phyloP scores from a whole-genome alignment of 352 stramenopile genomes.

The Phytopythium ostracodes region DNA sequence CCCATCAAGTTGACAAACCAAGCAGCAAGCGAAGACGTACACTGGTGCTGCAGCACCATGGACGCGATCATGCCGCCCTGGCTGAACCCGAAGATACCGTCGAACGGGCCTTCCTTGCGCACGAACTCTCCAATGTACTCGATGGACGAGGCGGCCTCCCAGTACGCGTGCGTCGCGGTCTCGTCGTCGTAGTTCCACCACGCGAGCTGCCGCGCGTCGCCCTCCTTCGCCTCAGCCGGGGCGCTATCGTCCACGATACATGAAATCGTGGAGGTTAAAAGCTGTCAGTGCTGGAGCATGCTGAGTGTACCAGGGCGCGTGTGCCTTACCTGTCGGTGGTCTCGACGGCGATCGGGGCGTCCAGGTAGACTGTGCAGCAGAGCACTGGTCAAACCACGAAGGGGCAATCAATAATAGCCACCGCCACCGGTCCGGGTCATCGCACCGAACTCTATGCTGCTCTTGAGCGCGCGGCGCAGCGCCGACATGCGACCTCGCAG shows the following conservation, averaged over 20 bases:
- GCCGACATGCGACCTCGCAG: constrained; percentile 69
- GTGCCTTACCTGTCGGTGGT: constrained; percentile 14
- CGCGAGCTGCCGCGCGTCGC: constrained; percentile 50
- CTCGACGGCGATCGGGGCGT: constrained; percentile 60
- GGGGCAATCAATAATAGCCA: no score
- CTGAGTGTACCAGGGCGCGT: neutral
- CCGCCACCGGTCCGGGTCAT: no score
- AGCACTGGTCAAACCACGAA: neutral
- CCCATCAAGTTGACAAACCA: neutral
- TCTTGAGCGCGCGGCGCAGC: constrained; percentile 69
- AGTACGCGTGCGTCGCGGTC: constrained; percentile 29
- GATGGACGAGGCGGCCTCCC: constrained; percentile 40
- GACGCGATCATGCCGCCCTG: constrained; percentile 55
- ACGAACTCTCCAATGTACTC: constrained; percentile 45
- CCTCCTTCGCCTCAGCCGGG: constrained; percentile 9
- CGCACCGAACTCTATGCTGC: constrained; percentile 73
- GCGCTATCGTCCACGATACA: neutral
- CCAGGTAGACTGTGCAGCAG: constrained; percentile 43
- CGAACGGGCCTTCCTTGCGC: constrained; percentile 53
- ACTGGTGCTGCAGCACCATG: constrained; percentile 53
- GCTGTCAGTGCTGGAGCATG: constrained; percentile 23
- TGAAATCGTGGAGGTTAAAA: neutral
- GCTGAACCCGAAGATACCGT: constrained; percentile 66
- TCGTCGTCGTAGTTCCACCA: constrained; percentile 65
- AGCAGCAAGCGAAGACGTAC: constrained; percentile 9